A percentile compares a stretch with the other conserved stretches of the same genome.
These are phyloP conservation scores for Rubia peregrina DNA, from an alignment of 305 asterid species.

Conservation along the genomic window DNA sequence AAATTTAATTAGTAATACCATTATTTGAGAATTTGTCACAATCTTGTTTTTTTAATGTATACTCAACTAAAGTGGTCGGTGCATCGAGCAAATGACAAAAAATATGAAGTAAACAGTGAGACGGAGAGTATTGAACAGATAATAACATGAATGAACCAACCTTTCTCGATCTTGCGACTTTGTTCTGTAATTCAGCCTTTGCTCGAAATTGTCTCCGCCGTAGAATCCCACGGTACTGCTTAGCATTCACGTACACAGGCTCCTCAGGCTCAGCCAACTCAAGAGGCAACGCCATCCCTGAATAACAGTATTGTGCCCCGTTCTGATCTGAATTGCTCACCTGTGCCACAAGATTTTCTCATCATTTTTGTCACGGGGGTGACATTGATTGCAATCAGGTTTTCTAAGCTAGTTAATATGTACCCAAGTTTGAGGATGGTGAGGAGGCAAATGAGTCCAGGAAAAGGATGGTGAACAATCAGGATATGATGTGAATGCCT, in stretches of 20 bases:
- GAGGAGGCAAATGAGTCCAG: slow-evolving; percentile 13
- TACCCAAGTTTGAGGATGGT: slow-evolving; percentile 21
- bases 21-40: too few species aligned
- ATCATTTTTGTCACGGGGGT: too few species aligned
- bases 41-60: too few species aligned
- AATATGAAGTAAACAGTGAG: too few species aligned
- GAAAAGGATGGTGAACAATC: slow-evolving; percentile 20
- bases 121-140: too few species aligned
- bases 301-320: slow-evolving; percentile 10
- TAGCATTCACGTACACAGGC: slow-evolving; percentile 36
- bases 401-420: too few species aligned
- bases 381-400: too few species aligned
- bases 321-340: slow-evolving; percentile 14
- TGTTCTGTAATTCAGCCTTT: slow-evolving; percentile 28
- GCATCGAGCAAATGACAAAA: too few species aligned
- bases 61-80: neutral
- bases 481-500: slow-evolving; percentile 18
- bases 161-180: slow-evolving; percentile 27
- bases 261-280: slow-evolving; percentile 29
- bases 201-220: slow-evolving; percentile 32
- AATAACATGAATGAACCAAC: slow-evolving; percentile 14
- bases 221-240: slow-evolving; percentile 33
- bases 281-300: slow-evolving; percentile 26
- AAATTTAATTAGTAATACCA: neutral
- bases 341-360: slow-evolving; percentile 6